Base-by-base conservation (phyloP, 768 basidiomycete genomes). In the Mycena pura region DNA sequence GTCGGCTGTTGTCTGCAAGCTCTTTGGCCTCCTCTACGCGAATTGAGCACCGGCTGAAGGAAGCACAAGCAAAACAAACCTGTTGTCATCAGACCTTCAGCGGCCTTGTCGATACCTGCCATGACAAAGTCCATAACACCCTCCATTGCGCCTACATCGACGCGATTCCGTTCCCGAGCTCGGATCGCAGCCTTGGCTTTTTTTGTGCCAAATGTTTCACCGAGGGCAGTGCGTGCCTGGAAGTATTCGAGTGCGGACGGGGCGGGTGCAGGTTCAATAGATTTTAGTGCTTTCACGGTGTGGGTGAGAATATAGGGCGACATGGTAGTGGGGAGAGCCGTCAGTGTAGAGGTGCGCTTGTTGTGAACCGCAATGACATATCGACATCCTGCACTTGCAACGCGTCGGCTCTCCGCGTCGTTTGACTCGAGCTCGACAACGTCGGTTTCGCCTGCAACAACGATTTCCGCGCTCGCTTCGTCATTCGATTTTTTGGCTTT, bases 181-280 rank as follows among this genome's bases (percentile, higher is more conserved):
- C 85, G 85, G 70, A 98, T 95, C 27, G 86, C 88, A 10, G 86
- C 85, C 73, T 93, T 91, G 43, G 95, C 93, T 72, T 97, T 99
- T 77, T 95, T 93, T 24, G 95, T 96, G 21, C 96, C 96, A 65
- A 99, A 99, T 1, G 91, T 86, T 73, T 95, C 90, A 29, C 96
- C 95, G 2, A 99, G 84, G n/a, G 85, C 81, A 54, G 85, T 91
- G 39, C 89, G 83, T 15, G 89, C 89, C 49, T 88, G 82, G 38
- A 83, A 76, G 57, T 84, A 86, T 59, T 87, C 83, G 45, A 80
- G 66, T 47, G 84, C 76, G 9, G 79, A 74, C 15, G 86, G 82
- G 8, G 82, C 82, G 13, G 80, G 75, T 5, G 83, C 75, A 14
- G 84, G 78, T 17, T 80, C 73, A 36, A 87, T 78, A 31, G 83